Base-by-base conservation (phyloP, 352 stramenopile species). In the Pythium rhizo-oryzae region DNA sequence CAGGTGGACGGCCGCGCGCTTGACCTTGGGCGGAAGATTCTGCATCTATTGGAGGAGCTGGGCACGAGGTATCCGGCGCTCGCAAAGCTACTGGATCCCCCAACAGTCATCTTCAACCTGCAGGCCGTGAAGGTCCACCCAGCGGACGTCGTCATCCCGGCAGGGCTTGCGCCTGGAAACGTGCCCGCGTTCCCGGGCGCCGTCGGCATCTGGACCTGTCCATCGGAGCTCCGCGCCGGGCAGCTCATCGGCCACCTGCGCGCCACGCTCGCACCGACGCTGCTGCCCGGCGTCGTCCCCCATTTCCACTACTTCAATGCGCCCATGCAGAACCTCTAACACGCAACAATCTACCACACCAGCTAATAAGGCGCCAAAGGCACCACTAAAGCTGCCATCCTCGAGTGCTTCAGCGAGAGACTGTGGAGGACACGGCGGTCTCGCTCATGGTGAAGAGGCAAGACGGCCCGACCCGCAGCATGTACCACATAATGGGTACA, bases 91-190 rank as follows among this genome's bases (percentile, higher is more conserved):
- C 69, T 75, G 56, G 69, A 75, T 71, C 69, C 69, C 68, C 69
- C 69, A 65, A 75, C 62, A 41, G 58, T 76, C 24, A 76, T 76
- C 59, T 72, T 76, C 63, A 76, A 72, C 64, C 58, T 76, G 11
- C 69, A 76, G 69, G 69, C 51, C 21, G 58, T 72, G 63, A 69
- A 69, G 18, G 41, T 76, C 64, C 49, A 72, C 33, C 69, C 69
- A 37, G 52, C 63, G 41, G 69, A 64, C 39, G 69, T 76, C 64
- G 64, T 72, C 59, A 76, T 76, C 63, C 63, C 69, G 28, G 24
- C 30, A 44, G 63, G 69, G 60, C 63, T 76, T 64, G 58, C 69
- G 50, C 64, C 69, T 65, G 69, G 69, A 55, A 76, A 72, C 57
- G 63, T 72, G 24, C 64, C 64, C 52, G 63, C 69, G 49, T 76